Base-by-base conservation (phyloP, 257 asterid genomes). In the Striga asiatica region DNA sequence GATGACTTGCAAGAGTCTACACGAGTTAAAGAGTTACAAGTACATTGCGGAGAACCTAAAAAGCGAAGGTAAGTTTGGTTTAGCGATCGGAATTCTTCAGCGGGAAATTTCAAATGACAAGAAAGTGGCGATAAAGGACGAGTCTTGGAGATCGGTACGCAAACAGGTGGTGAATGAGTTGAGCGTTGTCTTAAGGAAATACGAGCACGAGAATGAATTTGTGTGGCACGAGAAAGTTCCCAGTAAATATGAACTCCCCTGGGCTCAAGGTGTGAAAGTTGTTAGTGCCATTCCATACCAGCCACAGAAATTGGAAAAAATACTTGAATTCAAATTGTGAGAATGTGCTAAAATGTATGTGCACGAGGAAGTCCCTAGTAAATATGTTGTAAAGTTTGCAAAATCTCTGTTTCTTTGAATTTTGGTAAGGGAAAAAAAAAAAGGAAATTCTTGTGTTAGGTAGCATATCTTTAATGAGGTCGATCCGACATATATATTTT, bases 131-230 rank as follows among this genome's bases (percentile, higher is more conserved):
- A 74, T 80, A 0, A 78, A 62, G 39, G 87, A 76, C 32, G 80
- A 76, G 16, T 55, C 73, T 0, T 76, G 84, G 81, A 68, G 70
- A 66, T 65, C 35, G 49, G 74, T 68, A 22, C 50, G 21, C 38
- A 78, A 65, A 60, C 77, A 66, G 45, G 50, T 37, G 18, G 46
- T 60, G 8, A 64, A 77, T 32, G 84, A 77, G 39, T 31, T 68
- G 42, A 64, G 28, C 6, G 65, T 3, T 20, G 8, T 64, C 41
- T 72, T 72, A 0, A 49, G 43, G 60, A 85, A 78, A 50, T 82
- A 64, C 20, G 80, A 82, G 66, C 79, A 39, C 2, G 84, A 80
- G 60, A 85, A 85, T 34, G 81, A 82, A 18, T 66, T 79, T 14
- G 79, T 81, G 8, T 80, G 84, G 86, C 66, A 59, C 8, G 78